phyloP scores from a whole-genome alignment of 2,329 filamentous ascomycete species.

The Ophiostoma tasmaniense region DNA sequence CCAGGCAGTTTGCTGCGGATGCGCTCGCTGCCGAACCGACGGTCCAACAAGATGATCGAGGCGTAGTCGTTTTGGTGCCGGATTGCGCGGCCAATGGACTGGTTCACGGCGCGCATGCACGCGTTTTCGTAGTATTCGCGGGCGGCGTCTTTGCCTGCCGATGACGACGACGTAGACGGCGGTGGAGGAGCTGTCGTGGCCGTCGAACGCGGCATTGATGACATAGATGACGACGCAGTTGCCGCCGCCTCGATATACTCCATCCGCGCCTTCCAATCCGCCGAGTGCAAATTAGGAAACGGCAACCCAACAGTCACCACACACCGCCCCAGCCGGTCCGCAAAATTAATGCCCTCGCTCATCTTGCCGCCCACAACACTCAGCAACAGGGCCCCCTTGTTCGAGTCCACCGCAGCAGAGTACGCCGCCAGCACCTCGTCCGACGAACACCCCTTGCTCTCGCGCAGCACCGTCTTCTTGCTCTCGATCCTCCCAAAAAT shows the following conservation, averaged over 20 bases:
- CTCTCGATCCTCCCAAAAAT: constrained; percentile 51
- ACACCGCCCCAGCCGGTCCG: constrained; percentile 77
- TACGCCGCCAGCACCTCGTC: constrained; percentile 71
- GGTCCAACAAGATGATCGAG: constrained; percentile 76
- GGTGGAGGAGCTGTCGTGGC: not conserved
- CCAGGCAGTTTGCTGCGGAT: constrained; percentile 74
- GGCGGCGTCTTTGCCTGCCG: constrained; percentile 46
- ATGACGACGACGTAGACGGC: not conserved
- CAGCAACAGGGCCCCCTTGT: constrained; percentile 57
- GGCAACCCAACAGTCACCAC: constrained; percentile 89
- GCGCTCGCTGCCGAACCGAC: constrained; percentile 63
- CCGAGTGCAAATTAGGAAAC: constrained; percentile 80
- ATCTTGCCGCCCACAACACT: constrained; percentile 91
- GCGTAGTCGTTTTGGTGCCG: constrained; percentile 84
- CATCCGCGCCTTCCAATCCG: constrained; percentile 89
- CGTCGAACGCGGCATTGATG: too few relatives aligned
- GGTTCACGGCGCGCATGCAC: constrained; percentile 95
- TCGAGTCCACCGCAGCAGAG: constrained; percentile 50
- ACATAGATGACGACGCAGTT: not conserved
- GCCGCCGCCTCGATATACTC: constrained; percentile 61
- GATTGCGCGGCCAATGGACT: constrained; percentile 89
- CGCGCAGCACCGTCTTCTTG: constrained; percentile 56
- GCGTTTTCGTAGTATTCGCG: constrained; percentile 86
- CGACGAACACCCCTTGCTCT: constrained; percentile 45
- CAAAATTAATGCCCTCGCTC: constrained; percentile 98